A percentile compares a stretch with the other conserved stretches of the same genome.
phyloP scores from a whole-genome alignment of 179 eudicot species.

The Nepenthes alata region DNA sequence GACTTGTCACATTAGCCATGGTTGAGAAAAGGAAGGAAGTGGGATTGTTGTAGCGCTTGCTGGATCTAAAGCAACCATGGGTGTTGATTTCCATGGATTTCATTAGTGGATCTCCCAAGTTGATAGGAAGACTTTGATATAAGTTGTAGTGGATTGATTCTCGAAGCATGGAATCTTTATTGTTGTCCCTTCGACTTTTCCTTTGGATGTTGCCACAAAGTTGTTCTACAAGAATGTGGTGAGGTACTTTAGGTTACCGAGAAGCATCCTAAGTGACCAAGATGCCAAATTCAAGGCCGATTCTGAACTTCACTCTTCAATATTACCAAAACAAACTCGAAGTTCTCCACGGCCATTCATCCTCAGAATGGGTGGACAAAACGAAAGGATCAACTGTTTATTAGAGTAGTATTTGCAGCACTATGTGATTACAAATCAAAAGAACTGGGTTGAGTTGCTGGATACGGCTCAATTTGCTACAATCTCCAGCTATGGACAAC shows the following conservation, averaged over 20 bases:
- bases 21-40: conserved; percentile 1
- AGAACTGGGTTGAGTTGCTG: too few relatives aligned
- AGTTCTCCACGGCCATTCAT: not conserved
- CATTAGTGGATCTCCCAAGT: conserved; percentile 5
- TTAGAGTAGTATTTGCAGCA: too few relatives aligned
- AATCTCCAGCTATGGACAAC: too few relatives aligned
- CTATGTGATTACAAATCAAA: too few relatives aligned
- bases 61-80: conserved; percentile 4
- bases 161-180: conserved; percentile 10
- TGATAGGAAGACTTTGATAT: conserved; percentile 4
- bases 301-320: conserved; percentile 2
- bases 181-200: not conserved
- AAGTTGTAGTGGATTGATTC: conserved; percentile 4
- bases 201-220: not conserved
- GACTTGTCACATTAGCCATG: too few relatives aligned
- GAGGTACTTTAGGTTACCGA: conserved; percentile 3
- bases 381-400: too few relatives aligned
- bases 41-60: conserved; percentile 6
- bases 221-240: conserved; percentile 6
- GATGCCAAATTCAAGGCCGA: conserved; percentile 4
- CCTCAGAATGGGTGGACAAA: too few relatives aligned
- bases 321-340: not conserved
- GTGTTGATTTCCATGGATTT: too few relatives aligned
- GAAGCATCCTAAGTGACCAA: conserved; percentile 5
- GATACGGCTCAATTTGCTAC: too few relatives aligned